Conservation (phyloP, 768 basidiomycete species). For the Obba rivulosa region DNA sequence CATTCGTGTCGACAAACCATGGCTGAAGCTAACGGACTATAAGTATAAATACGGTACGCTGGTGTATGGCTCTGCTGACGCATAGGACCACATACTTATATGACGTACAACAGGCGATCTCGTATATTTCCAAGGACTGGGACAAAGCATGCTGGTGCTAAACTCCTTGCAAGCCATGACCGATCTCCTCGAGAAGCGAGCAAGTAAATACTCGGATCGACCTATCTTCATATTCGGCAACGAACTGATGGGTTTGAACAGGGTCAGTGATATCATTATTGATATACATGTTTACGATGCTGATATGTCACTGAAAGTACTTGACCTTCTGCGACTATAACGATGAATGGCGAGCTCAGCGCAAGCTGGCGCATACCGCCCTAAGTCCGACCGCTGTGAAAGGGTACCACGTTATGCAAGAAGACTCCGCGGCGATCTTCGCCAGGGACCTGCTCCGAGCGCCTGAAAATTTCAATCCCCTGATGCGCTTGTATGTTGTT, state of each 20-base stretch:
- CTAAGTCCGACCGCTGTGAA: slow-evolving; percentile 26
- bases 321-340: slow-evolving; percentile 20
- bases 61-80: too few species aligned
- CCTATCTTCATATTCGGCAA: neutral
- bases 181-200: slow-evolving; percentile 35
- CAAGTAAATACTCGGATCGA: slow-evolving; percentile 32
- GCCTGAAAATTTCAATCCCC: slow-evolving; percentile 6
- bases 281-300: neutral
- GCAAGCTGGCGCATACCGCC: slow-evolving; percentile 25
- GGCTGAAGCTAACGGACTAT: slow-evolving; percentile 8
- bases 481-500: slow-evolving; percentile 6
- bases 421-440: slow-evolving; percentile 20
- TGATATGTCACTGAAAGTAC: slow-evolving; percentile 10
- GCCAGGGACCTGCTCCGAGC: slow-evolving; percentile 1
- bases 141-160: slow-evolving; percentile 25
- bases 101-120: slow-evolving; percentile 21
- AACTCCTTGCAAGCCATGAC: slow-evolving; percentile 28
- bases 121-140: slow-evolving; percentile 16
- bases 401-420: slow-evolving; percentile 27
- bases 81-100: too few species aligned
- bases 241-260: slow-evolving; percentile 19
- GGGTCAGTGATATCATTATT: slow-evolving; percentile 1
- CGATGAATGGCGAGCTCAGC: slow-evolving; percentile 18
- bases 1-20: slow-evolving; percentile 1
- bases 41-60: slow-evolving; percentile 11